Evolutionary conservation across 768 basidiomycete species (phyloP), one percentile per base, ranked within the genome.

Genomic region (Psilocybe cyanescens): DNA sequence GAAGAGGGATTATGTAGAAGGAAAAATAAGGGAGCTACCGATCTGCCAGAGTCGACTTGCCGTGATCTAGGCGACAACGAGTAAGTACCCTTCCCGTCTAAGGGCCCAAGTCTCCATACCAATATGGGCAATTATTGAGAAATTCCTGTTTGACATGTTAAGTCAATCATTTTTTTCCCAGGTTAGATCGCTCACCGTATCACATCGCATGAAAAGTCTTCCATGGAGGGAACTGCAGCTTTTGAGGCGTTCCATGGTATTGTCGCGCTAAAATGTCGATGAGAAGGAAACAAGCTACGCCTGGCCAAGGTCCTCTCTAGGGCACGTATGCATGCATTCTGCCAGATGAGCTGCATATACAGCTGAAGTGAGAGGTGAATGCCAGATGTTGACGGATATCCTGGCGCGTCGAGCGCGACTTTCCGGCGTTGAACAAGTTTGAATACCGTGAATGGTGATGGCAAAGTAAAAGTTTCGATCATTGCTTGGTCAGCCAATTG

Each of bases 61-160:
- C 97, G 75, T 97, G 96, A 74, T 97, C 92, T 91, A 62, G 55
- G 35, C 33, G 29, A 63, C 45, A 51, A 37, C 30, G 29, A 35
- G 39, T 48, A 28, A 47, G 39, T 12, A 39, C 11, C 39, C 39
- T 44, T 41, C 30, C 41, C 17, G 19, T 30, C 59, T 31, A 19
- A 24, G 19, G 35, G 12, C 7, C 3, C 60, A 30, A 47, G 24
- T 8, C 16, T 55, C 56, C 57, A 30, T 67, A 88, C 94, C 95
- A 67, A 97, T 97, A 73, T 98, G 96, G 1, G 95, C 95, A 71
- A 98, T 97, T 66, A 98, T 95, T 8, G 95, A 96, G 73, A 98
- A 95, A 74, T 98, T 98, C 56, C 91, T 92, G 44, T 24, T 6
- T 50, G 28, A n/a, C 46, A 35, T 59, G 33, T 53, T 53, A 35